phyloP scores from a whole-genome alignment of 352 stramenopile genomes.

The Pythium chondricola region DNA sequence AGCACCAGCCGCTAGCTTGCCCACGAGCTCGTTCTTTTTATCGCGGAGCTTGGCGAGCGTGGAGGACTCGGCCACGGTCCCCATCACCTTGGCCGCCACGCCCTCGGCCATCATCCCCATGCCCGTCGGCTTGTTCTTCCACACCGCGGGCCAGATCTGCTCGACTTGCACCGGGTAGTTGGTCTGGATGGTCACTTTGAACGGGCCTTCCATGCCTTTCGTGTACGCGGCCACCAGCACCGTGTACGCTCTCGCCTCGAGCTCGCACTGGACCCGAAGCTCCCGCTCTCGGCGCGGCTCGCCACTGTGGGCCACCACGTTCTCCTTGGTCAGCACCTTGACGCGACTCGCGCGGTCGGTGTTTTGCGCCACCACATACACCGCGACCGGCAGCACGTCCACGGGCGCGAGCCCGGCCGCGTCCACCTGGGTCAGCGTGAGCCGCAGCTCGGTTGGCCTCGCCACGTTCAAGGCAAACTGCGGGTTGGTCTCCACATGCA shows the following conservation, averaged over 20 bases:
- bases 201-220: constrained; percentile 86
- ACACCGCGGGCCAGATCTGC: constrained; percentile 76
- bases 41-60: constrained; percentile 48
- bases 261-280: constrained; percentile 61
- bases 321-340: constrained; percentile 50
- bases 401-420: constrained; percentile 48
- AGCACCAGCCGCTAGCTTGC: constrained; percentile 57
- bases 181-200: constrained; percentile 79
- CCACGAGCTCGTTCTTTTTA: constrained; percentile 66
- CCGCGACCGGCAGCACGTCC: constrained; percentile 54
- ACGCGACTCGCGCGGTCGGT: constrained; percentile 60
- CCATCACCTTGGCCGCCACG: constrained; percentile 59
- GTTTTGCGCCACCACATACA: constrained; percentile 63
- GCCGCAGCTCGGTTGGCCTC: constrained; percentile 74
- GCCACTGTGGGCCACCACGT: constrained; percentile 78
- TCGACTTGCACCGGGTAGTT: constrained; percentile 77
- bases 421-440: constrained; percentile 85
- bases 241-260: constrained; percentile 82
- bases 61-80: constrained; percentile 51
- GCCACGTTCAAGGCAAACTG: constrained; percentile 78
- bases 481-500: constrained; percentile 88
- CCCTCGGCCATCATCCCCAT: constrained; percentile 39
- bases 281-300: constrained; percentile 66
- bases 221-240: constrained; percentile 85
- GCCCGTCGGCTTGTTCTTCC: constrained; percentile 43